Percentiles rank a stretch among this genome's conserved stretches.
phyloP scores from a whole-genome alignment of 805 yeast species.

The Saccharomyces kudriavzevii region DNA sequence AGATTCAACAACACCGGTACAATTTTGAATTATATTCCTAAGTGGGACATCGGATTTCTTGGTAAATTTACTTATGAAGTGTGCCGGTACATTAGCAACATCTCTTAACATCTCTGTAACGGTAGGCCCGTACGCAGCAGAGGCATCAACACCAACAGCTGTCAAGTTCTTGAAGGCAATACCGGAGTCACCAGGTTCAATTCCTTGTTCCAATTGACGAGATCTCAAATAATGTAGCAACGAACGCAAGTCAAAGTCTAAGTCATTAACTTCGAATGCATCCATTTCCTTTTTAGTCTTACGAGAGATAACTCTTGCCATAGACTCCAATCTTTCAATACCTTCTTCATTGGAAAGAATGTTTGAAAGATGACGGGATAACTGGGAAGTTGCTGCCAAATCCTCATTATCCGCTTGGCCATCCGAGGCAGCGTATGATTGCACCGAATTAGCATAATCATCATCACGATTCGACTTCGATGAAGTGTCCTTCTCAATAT shows the following conservation, averaged over 20 bases:
- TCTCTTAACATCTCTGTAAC: slow-evolving; percentile 37
- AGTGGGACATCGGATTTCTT: slow-evolving; percentile 30
- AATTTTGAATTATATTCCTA: slow-evolving; percentile 35
- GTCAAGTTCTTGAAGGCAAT: slow-evolving; percentile 38
- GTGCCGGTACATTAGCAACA: slow-evolving; percentile 23
- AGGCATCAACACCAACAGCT: slow-evolving; percentile 44
- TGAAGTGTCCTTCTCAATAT: slow-evolving; percentile 11
- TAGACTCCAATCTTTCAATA: slow-evolving; percentile 37
- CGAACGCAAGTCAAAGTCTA: slow-evolving; percentile 40
- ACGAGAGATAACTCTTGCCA: slow-evolving; percentile 43
- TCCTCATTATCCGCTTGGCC: slow-evolving; percentile 15
- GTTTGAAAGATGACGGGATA: slow-evolving; percentile 26
- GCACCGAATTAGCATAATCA: slow-evolving; percentile 18
- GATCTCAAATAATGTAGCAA: slow-evolving; percentile 35
- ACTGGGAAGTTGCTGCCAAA: slow-evolving; percentile 20
- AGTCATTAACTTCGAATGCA: slow-evolving; percentile 36
- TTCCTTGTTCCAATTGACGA: slow-evolving; percentile 37
- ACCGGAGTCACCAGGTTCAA: slow-evolving; percentile 44
- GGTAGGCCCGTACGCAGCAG: slow-evolving; percentile 44
- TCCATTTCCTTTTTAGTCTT: slow-evolving; percentile 40
- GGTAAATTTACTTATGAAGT: slow-evolving; percentile 16
- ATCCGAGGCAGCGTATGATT: slow-evolving; percentile 13
- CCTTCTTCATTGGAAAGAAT: slow-evolving; percentile 31
- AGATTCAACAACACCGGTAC: slow-evolving; percentile 37
- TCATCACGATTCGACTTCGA: slow-evolving; percentile 14